phyloP scores from a whole-genome alignment of 1,139 yeast species.

The Hanseniaspora gamundiae region DNA sequence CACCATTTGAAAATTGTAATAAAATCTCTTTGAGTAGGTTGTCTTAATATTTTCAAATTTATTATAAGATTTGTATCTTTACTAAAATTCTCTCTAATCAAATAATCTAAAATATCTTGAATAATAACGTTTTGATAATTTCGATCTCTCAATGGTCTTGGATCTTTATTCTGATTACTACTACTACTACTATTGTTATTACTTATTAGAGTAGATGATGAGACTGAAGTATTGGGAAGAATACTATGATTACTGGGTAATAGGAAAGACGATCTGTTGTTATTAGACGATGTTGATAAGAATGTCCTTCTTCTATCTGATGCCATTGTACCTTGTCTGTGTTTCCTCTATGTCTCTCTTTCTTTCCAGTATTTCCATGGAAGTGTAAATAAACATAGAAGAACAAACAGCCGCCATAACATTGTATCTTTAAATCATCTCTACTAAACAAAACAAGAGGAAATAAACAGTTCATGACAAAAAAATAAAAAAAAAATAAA shows the following conservation, averaged over 20 bases:
- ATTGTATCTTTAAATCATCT: too few species aligned
- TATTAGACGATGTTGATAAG: not conserved
- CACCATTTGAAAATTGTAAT: conserved; percentile 68
- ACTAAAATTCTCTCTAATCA: conserved; percentile 54
- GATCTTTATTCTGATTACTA: conserved; percentile 32
- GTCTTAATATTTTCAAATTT: conserved; percentile 49
- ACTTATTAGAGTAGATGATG: not conserved
- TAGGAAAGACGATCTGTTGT: not conserved
- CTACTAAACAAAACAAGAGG: too few species aligned
- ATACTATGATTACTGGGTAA: too few species aligned
- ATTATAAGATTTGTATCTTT: conserved; percentile 61
- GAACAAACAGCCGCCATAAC: too few species aligned
- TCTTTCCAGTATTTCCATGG: too few species aligned
- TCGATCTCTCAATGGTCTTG: conserved; percentile 67
- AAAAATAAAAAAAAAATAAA: too few species aligned
- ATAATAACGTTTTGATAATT: conserved; percentile 53
- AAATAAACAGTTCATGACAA: too few species aligned
- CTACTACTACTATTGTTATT: not conserved
- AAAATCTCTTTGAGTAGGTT: conserved; percentile 85
- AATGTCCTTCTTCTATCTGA: not conserved
- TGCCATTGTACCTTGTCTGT: not conserved
- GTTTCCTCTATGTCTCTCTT: too few species aligned
- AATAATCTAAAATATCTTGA: conserved; percentile 55
- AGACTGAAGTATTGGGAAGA: too few species aligned
- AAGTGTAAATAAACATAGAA: too few species aligned